Conservation (phyloP, 805 yeast species). For the Myxozyma lipomycoides region DNA sequence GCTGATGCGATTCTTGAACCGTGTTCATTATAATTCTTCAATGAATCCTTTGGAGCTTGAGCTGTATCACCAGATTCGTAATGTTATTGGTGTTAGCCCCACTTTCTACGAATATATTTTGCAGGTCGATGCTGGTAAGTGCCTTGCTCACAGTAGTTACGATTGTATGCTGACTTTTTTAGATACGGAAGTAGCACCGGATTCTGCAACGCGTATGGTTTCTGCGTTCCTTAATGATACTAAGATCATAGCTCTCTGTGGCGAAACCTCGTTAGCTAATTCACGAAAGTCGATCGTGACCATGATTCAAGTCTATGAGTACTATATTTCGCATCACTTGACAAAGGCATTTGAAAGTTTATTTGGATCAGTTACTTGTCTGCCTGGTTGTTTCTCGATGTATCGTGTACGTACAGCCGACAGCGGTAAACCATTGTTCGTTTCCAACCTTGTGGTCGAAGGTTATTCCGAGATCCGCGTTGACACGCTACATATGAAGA, state of each 20-base stretch:
- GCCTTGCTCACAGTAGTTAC: no score
- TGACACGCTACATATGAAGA: slow-evolving; percentile 57
- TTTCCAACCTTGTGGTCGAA: slow-evolving; percentile 57
- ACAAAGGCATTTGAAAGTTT: slow-evolving; percentile 61
- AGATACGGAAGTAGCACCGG: slow-evolving; percentile 52
- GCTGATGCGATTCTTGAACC: slow-evolving; percentile 57
- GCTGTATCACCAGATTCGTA: slow-evolving; percentile 51
- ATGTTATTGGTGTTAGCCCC: slow-evolving; percentile 56
- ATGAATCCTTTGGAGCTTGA: slow-evolving; percentile 58
- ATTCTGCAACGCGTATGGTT: slow-evolving; percentile 51
- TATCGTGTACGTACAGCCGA: slow-evolving; percentile 54
- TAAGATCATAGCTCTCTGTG: slow-evolving; percentile 55
- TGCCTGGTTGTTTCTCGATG: slow-evolving; percentile 63
- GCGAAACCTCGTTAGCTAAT: slow-evolving; percentile 57
- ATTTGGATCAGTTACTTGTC: slow-evolving; percentile 61
- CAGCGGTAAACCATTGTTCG: slow-evolving; percentile 55
- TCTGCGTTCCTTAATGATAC: slow-evolving; percentile 57
- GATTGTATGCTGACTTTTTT: not conserved
- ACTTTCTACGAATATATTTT: slow-evolving; percentile 51
- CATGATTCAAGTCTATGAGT: slow-evolving; percentile 60
- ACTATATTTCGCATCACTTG: slow-evolving; percentile 60
- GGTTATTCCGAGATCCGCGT: slow-evolving; percentile 53
- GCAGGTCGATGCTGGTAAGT: slow-evolving; percentile 56
- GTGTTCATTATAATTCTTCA: slow-evolving; percentile 57
- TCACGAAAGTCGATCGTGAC: slow-evolving; percentile 52